Percentiles rank a stretch among this genome's conserved stretches.
These are phyloP conservation scores for Amanita pseudoporphyria DNA, from an alignment of 768 basidiomycete genomes.

Conservation along the genomic window DNA sequence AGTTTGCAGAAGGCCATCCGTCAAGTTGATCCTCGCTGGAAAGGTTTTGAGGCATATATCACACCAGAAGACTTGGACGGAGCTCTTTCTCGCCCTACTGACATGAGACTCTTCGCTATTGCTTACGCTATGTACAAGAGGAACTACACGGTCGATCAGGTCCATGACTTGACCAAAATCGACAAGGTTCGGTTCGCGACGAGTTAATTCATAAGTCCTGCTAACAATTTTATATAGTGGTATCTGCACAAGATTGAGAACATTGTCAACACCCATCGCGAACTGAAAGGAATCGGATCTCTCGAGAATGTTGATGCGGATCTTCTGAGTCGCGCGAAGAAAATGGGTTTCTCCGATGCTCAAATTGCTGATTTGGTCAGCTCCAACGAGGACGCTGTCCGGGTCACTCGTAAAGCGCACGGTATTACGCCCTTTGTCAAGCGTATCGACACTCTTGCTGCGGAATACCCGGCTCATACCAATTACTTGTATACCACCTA, in stretches of 20 bases:
- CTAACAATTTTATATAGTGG: conserved; percentile 47
- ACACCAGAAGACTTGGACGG: conserved; percentile 77
- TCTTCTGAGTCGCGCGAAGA: conserved; percentile 81
- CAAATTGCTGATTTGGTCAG: conserved; percentile 83
- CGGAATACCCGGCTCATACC: conserved; percentile 97
- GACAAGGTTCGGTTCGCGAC: conserved; percentile 58
- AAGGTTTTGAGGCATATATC: conserved; percentile 94
- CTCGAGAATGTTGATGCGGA: conserved; percentile 63
- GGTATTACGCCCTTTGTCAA: conserved; percentile 96
- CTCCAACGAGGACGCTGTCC: conserved; percentile 68
- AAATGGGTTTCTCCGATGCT: conserved; percentile 89
- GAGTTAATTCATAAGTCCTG: not conserved
- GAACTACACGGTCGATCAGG: conserved; percentile 78
- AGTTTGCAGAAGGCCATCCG: conserved; percentile 97
- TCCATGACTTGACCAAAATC: conserved; percentile 95
- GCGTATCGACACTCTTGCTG: conserved; percentile 97
- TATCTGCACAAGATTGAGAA: conserved; percentile 99
- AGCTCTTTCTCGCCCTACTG: conserved; percentile 78
- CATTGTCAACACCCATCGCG: conserved; percentile 82
- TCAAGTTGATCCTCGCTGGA: conserved; percentile 94
- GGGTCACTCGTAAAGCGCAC: conserved; percentile 77
- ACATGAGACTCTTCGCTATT: conserved; percentile 93
- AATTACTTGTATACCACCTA: conserved; percentile 99
- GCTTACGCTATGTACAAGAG: conserved; percentile 97
- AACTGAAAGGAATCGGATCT: conserved; percentile 60